These are phyloP conservation scores for Phytopythium boreale DNA, from an alignment of 352 stramenopile genomes.

Conservation along the genomic window DNA sequence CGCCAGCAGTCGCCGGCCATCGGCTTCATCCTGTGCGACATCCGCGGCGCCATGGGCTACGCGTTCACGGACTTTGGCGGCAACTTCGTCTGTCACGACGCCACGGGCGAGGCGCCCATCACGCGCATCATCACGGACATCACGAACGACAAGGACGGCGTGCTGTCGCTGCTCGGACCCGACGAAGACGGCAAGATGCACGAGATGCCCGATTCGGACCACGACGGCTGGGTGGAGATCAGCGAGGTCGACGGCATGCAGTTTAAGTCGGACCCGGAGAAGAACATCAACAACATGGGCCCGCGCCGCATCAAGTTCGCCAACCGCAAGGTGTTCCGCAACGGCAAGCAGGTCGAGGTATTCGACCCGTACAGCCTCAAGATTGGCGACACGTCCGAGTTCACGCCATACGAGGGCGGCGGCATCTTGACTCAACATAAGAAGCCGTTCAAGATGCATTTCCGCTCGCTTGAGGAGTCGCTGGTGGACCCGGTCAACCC, in stretches of 20 bases:
- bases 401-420: conserved; percentile 76
- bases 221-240: conserved; percentile 85
- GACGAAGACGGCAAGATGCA: conserved; percentile 89
- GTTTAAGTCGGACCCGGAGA: conserved; percentile 46
- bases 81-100: conserved; percentile 73
- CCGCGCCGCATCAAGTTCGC: conserved; percentile 76
- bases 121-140: conserved; percentile 88
- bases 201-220: conserved; percentile 82
- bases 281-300: conserved; percentile 77
- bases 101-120: conserved; percentile 78
- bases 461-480: conserved; percentile 73
- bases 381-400: conserved; percentile 79
- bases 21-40: conserved; percentile 80
- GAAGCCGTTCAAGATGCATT: conserved; percentile 73
- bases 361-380: conserved; percentile 83
- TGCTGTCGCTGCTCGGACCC: conserved; percentile 69
- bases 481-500: conserved; percentile 62
- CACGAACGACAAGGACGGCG: conserved; percentile 75
- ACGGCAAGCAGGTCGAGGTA: conserved; percentile 83
- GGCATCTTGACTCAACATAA: conserved; percentile 83
- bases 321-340: conserved; percentile 84
- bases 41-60: conserved; percentile 72
- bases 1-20: conserved; percentile 69
- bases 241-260: conserved; percentile 81
- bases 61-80: conserved; percentile 84